These are phyloP conservation scores for Phytophthora megakarya DNA, from an alignment of 352 stramenopile species.

Conservation along the genomic window DNA sequence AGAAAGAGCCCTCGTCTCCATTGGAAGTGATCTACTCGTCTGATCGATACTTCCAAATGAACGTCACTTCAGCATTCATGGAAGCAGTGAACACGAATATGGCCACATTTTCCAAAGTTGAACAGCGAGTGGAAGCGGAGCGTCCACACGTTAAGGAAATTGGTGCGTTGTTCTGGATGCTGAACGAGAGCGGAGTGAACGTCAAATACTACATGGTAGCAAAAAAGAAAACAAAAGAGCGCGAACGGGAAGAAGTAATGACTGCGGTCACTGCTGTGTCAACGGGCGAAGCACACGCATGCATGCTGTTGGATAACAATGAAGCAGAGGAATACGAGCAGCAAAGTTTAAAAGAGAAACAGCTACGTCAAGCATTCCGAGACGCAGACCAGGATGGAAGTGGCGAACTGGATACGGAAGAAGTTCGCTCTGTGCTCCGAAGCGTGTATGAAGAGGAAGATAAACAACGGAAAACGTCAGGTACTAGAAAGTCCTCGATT, in stretches of 20 bases:
- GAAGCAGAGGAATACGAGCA: conserved; percentile 79
- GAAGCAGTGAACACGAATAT: conserved; percentile 72
- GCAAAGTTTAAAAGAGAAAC: conserved; percentile 87
- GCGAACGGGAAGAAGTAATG: conserved; percentile 56
- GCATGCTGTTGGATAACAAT: conserved; percentile 62
- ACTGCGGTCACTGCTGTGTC: conserved; percentile 59
- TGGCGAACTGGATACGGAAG: conserved; percentile 75
- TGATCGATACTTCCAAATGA: conserved; percentile 86
- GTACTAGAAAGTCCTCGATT: conserved; percentile 31
- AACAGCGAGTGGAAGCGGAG: conserved; percentile 45
- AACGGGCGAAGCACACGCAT: conserved; percentile 54
- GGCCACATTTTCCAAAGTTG: conserved; percentile 69
- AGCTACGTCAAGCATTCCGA: conserved; percentile 79
- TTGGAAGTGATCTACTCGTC: conserved; percentile 78
- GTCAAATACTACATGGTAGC: conserved; percentile 83
- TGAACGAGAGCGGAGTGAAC: conserved; percentile 81
- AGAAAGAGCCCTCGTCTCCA: conserved; percentile 72
- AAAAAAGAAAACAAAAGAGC: conserved; percentile 68
- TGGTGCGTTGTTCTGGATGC: conserved; percentile 83
- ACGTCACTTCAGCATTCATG: conserved; percentile 87
- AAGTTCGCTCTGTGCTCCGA: conserved; percentile 75
- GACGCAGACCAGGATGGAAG: conserved; percentile 76
- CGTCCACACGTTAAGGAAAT: conserved; percentile 85
- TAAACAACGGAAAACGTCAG: conserved; percentile 46
- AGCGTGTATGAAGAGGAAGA: conserved; percentile 78